A percentile compares a stretch with the other conserved stretches of the same genome.
Evolutionary conservation across 2,329 filamentous ascomycete species (phyloP).

Genomic region (Plenodomus biglobosus): DNA sequence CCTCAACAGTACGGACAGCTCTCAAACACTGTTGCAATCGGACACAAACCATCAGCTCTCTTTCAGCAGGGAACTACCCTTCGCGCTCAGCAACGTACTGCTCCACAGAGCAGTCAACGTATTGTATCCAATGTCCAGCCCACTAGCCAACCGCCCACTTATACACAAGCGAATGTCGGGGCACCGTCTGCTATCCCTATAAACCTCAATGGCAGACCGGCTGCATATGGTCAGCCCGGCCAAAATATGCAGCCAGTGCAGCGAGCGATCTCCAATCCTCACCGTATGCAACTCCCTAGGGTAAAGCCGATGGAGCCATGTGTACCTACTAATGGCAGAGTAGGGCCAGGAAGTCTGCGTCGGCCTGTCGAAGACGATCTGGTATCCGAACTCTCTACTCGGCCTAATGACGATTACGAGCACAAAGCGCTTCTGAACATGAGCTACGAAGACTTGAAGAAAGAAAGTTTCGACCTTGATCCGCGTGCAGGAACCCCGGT

Average conservation of each 20-base stretch:
- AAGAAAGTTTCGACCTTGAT: conserved; percentile 52
- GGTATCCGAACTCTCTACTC: conserved; percentile 1
- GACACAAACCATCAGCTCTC: conserved; percentile 4
- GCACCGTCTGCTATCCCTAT: not conserved
- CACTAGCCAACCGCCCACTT: conserved; percentile 14
- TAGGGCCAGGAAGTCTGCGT: conserved; percentile 1
- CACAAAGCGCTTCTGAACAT: conserved; percentile 49
- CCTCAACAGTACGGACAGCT: conserved; percentile 6
- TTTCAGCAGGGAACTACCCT: conserved; percentile 18
- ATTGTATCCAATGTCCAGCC: conserved; percentile 3
- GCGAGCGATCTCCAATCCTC: not conserved
- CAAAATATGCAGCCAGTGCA: conserved; percentile 4
- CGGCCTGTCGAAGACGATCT: conserved; percentile 5
- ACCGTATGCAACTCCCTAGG: conserved; percentile 1
- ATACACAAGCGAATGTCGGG: conserved; percentile 10
- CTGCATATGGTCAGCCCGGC: not conserved
- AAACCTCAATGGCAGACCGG: not conserved
- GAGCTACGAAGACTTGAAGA: conserved; percentile 52
- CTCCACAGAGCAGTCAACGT: conserved; percentile 4
- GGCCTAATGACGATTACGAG: conserved; percentile 50
- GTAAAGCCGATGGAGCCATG: conserved; percentile 3
- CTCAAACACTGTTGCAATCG: conserved; percentile 1
- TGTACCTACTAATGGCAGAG: not conserved
- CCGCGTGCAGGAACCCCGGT: conserved; percentile 22
- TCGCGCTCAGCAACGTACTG: conserved; percentile 21